These are phyloP conservation scores for Neurospora sp. DNA, from an alignment of 495 filamentous ascomycete genomes.

Conservation along the genomic window DNA sequence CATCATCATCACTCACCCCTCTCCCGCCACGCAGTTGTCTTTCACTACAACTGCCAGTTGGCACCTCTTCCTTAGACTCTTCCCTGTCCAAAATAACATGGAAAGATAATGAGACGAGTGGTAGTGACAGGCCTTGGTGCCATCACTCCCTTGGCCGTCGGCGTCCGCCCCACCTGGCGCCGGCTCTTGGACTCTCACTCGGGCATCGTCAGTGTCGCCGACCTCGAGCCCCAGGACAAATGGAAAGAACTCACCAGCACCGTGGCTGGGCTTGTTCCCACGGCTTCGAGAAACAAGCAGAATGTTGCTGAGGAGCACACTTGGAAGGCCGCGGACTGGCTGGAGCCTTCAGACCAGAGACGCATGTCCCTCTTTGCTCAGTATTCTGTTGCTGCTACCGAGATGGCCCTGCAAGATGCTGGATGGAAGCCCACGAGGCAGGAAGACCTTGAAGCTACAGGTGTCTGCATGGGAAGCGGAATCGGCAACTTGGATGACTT, in stretches of 20 bases:
- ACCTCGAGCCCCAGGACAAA: constrained; percentile 37
- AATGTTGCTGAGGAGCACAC: constrained; percentile 14
- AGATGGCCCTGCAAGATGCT: constrained; percentile 80
- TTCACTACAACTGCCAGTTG: background rate
- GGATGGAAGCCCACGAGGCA: constrained; percentile 58
- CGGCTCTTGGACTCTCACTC: constrained; percentile 69
- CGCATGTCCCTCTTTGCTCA: constrained; percentile 88
- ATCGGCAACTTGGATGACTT: constrained; percentile 91
- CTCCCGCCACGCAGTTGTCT: background rate
- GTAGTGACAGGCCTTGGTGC: constrained; percentile 92
- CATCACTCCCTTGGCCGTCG: constrained; percentile 83
- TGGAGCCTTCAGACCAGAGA: constrained; percentile 59
- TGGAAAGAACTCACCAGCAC: constrained; percentile 69
- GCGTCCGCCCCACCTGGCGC: constrained; percentile 68
- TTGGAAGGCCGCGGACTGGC: constrained; percentile 73
- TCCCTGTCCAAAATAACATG: constrained; percentile 4
- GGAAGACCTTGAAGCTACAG: constrained; percentile 62
- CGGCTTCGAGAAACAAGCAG: background rate
- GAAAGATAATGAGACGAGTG: constrained; percentile 67
- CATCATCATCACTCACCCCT: background rate
- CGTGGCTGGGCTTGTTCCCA: constrained; percentile 74
- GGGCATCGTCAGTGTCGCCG: constrained; percentile 62
- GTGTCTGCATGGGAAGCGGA: constrained; percentile 89
- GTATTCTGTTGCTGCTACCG: constrained; percentile 78
- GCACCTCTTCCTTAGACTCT: background rate